Evolutionary conservation across 306 rosid genomes (phyloP).

Genomic region (Nissolia schottii): DNA sequence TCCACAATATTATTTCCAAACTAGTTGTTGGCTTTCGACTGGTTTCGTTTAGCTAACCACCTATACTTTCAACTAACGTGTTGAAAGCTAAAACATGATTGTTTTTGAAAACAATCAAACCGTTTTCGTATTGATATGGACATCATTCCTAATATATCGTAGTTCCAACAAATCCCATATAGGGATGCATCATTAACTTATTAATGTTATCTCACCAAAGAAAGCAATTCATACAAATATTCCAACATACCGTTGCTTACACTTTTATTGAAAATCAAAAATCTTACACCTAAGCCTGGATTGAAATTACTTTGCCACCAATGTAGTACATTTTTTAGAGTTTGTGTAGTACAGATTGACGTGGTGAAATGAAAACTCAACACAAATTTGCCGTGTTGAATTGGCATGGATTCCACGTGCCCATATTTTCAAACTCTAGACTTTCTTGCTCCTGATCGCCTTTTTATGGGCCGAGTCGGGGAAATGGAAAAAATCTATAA

Average conservation of each 20-base stretch:
- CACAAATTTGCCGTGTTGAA: neutral
- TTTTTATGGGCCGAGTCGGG: no score
- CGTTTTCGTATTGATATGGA: neutral
- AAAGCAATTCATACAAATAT: neutral
- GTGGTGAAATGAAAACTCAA: neutral
- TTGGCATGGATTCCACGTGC: neutral
- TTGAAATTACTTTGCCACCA: slow-evolving; percentile 17
- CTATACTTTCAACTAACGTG: slow-evolving; percentile 18
- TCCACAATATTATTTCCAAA: neutral
- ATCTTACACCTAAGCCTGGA: neutral
- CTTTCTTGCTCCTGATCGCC: neutral
- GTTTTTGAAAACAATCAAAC: neutral
- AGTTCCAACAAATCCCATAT: neutral
- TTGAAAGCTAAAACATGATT: neutral
- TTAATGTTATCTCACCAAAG: neutral
- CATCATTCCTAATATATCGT: neutral
- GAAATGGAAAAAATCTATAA: no score
- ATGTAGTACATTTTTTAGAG: slow-evolving; percentile 1
- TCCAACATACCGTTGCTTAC: neutral
- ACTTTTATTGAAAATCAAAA: neutral
- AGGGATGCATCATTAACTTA: neutral
- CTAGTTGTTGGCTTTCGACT: slow-evolving; percentile 1
- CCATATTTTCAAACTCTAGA: neutral
- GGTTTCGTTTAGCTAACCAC: slow-evolving; percentile 31
- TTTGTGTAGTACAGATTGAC: slow-evolving; percentile 14